Conservation (phyloP, 495 filamentous ascomycete species). For the Tirmania nivea region DNA sequence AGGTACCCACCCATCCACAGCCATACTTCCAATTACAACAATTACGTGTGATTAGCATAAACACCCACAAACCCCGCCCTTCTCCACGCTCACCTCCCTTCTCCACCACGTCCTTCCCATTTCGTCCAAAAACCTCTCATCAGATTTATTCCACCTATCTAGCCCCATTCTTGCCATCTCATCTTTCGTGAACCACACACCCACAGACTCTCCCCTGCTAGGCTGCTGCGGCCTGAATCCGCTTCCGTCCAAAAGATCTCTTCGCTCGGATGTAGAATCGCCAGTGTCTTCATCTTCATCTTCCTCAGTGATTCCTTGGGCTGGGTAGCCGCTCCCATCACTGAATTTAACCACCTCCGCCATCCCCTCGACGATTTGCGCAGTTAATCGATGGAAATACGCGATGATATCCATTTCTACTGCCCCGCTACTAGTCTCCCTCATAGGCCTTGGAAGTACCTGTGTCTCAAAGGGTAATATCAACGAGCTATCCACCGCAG, state of each 20-base stretch:
- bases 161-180: slow-evolving; percentile 64
- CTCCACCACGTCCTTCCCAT: slow-evolving; percentile 50
- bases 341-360: slow-evolving; percentile 33
- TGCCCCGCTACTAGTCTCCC: background rate
- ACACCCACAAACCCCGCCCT: slow-evolving; percentile 4
- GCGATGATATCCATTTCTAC: slow-evolving; percentile 60
- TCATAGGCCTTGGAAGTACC: background rate
- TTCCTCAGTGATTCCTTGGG: background rate
- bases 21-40: background rate
- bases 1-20: too few species aligned
- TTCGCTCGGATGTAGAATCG: background rate
- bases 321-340: background rate
- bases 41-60: background rate
- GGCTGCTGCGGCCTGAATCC: too few species aligned
- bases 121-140: slow-evolving; percentile 51
- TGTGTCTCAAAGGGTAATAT: background rate
- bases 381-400: slow-evolving; percentile 78
- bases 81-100: slow-evolving; percentile 43
- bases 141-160: slow-evolving; percentile 63
- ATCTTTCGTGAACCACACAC: slow-evolving; percentile 38
- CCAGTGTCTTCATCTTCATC: background rate
- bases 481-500: slow-evolving; percentile 10
- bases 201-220: slow-evolving; percentile 8
- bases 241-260: background rate
- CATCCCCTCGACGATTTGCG: slow-evolving; percentile 43